These are phyloP conservation scores for Cnidoscolus chayamansa DNA, from an alignment of 441 rosid species.

Conservation along the genomic window DNA sequence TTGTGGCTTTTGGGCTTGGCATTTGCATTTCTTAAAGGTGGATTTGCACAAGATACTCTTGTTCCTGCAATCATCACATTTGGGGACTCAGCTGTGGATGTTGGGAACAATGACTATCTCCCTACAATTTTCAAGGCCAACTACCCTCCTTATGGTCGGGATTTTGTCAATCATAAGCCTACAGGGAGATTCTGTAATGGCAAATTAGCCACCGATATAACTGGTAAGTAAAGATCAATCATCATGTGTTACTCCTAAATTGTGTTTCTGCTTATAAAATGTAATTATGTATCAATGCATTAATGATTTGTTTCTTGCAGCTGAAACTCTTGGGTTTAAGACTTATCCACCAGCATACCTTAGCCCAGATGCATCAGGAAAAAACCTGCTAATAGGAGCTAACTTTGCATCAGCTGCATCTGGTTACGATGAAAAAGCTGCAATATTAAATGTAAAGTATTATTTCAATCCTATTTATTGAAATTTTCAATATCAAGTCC, in stretches of 20 bases:
- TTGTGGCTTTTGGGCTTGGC: slow-evolving; percentile 30
- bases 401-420: slow-evolving; percentile 94
- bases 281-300: not conserved
- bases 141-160: slow-evolving; percentile 88
- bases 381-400: slow-evolving; percentile 78
- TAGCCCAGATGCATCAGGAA: slow-evolving; percentile 81
- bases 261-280: not conserved
- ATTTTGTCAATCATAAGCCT: slow-evolving; percentile 56
- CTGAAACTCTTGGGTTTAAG: slow-evolving; percentile 78
- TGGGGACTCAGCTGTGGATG: slow-evolving; percentile 89
- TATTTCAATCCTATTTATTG: not conserved
- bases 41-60: slow-evolving; percentile 52
- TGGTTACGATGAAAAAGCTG: slow-evolving; percentile 75
- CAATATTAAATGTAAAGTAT: slow-evolving; percentile 47
- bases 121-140: slow-evolving; percentile 70
- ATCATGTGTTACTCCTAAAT: not conserved
- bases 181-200: slow-evolving; percentile 96
- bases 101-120: slow-evolving; percentile 85
- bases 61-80: slow-evolving; percentile 71
- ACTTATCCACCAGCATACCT: slow-evolving; percentile 70
- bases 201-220: slow-evolving; percentile 76
- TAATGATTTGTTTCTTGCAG: slow-evolving; percentile 32
- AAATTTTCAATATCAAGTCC: not conserved
- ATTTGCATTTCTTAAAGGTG: slow-evolving; percentile 3
- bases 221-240: slow-evolving; percentile 40